Conservation (phyloP, 2,329 filamentous ascomycete genomes). For the Xylaria sp. region DNA sequence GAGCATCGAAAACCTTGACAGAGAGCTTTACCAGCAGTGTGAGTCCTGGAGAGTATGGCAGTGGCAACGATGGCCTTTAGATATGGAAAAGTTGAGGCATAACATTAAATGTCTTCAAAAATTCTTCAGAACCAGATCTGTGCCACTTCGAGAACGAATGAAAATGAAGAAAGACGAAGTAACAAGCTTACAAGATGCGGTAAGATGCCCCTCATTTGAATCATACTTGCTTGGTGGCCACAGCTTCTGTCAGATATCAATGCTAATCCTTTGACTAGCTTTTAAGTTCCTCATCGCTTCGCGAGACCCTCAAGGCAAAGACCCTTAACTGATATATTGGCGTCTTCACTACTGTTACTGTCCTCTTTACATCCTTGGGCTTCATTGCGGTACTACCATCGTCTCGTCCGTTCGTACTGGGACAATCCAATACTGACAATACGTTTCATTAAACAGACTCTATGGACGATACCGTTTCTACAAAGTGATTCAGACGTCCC, state of each 20-base stretch:
- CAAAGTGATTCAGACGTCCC: conserved; percentile 2
- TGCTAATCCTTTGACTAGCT: conserved; percentile 18
- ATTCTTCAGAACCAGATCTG: conserved; percentile 23
- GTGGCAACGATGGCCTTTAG: conserved; percentile 18
- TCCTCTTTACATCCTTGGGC: conserved; percentile 32
- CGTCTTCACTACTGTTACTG: conserved; percentile 34
- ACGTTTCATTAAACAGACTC: background rate
- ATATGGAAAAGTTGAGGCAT: conserved; percentile 11
- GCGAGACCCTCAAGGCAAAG: conserved; percentile 34
- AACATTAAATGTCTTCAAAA: conserved; percentile 16
- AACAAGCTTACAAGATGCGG: conserved; percentile 32
- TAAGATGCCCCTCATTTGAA: background rate
- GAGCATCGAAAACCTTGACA: conserved; percentile 21
- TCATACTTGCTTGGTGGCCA: background rate
- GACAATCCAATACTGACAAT: background rate
- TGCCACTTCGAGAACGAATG: conserved; percentile 28
- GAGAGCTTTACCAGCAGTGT: conserved; percentile 27
- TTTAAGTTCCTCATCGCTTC: conserved; percentile 32
- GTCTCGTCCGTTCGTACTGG: too few species aligned
- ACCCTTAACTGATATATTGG: conserved; percentile 32
- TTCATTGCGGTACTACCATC: conserved; percentile 27
- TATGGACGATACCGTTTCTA: conserved; percentile 30
- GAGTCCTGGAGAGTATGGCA: conserved; percentile 21
- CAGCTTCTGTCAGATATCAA: background rate
- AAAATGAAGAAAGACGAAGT: conserved; percentile 35